Evolutionary conservation across 768 basidiomycete genomes (phyloP), one percentile per base, ranked within the genome.

Genomic region (Kwoniella sp.): DNA sequence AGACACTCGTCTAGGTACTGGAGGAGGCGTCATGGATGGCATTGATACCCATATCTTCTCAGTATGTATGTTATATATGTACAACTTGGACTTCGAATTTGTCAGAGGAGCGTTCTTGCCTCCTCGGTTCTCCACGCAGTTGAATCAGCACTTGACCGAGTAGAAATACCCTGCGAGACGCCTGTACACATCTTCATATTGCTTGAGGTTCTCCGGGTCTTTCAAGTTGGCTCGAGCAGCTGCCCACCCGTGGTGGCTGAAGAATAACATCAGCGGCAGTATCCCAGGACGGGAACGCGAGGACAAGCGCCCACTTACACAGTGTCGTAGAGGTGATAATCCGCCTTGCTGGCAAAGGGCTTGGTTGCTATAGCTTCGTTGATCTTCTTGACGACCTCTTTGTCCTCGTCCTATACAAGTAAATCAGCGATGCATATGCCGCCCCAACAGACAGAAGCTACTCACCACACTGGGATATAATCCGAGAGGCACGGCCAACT

Each of bases 141-240:
- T n/a, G n/a, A n/a, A 19, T 44, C 40, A 58, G 40, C 63, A 64
- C 36, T 66, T 68, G 24, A 51, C 58, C 17, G 37, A 62, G 9
- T 60, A 25, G 40, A 85, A 85, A 79, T 83, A 85, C 17, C 71
- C 75, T n/a, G 81, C 79, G 4, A 86, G 76, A 33, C 81, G 83
- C n/a, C 74, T 65, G 69, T 87, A 87, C n/a, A 88, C 81, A 60
- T 87, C 85, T 66, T 86, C 82, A 61, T 78, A 87, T 83, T 85
- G 84, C 72, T 84, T 84, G 73, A 83, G 83, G 76, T 87, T 87
- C 61, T 87, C 85, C 22, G 81, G 74, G 55, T 87, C 81, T 26
- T 83, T 81, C 57, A 88, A 80, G 72, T 88, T 80, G 1, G 83
- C 87, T 51, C 87, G 82, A 2, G 87, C 87, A 21, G 86, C 87